Evolutionary conservation across 148 eudicot species (phyloP), one percentile per base, ranked within the genome.

Genomic region (Mesembryanthemum crystallinum): DNA sequence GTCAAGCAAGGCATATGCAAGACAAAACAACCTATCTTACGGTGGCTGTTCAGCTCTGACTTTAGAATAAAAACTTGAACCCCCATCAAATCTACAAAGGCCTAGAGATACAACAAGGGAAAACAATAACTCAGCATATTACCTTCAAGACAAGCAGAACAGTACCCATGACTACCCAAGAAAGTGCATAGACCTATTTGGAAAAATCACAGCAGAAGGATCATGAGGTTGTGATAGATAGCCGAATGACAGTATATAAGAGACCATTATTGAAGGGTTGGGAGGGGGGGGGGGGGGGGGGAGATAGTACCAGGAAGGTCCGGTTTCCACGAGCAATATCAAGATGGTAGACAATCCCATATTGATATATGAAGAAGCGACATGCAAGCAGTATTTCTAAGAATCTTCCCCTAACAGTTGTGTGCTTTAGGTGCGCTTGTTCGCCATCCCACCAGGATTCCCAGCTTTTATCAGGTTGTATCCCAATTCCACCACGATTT

Each of bases 381-480:
- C 76, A 75, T 0, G 96, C 83, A 60, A 95, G 97, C 71, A 92
- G 32, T 61, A 95, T 90, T 82, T 95, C 98, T 65, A 95, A 79
- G 43, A 92, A 63, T 75, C 93, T 86, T 60, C 98, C 97, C 82
- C 96, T 85, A n/a, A 89, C 43, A 75, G 89, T 91, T 58, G 98
- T 95, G 75, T 75, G 28, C 77, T 95, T 95, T 69, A 95, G 77
- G 81, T 92, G 98, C 60, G 90, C 98, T 70, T 95, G 98, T 73
- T 95, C 98, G 69, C 84, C 86, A 78, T 90, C 93, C 98, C 98
- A 95, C 98, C 98, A 95, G 1, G 98, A 90, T 75, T 95, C 98
- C 98, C 98, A 95, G 81, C 98, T 95, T 83, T 86, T 92, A 57
- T 95, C 97, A 8, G 72, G 86, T 28, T 88, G 70, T 58, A 95